Evolutionary conservation across 2,329 filamentous ascomycete genomes (phyloP).

Genomic region (Alternaria atra): DNA sequence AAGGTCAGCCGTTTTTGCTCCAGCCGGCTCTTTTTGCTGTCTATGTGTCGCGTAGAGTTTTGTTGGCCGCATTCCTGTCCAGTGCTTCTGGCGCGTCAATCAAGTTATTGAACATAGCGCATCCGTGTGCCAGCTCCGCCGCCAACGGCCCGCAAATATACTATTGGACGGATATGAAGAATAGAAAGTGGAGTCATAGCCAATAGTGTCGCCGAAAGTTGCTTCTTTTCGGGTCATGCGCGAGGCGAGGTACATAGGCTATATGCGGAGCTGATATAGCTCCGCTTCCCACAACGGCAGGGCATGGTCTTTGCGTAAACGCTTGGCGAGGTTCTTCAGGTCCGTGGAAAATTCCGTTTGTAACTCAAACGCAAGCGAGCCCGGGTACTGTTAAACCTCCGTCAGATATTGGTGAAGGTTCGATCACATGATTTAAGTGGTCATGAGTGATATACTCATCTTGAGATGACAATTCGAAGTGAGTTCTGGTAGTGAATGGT

Average conservation of each 20-base stretch:
- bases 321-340: background rate
- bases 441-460: background rate
- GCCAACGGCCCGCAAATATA: background rate
- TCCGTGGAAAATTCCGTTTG: background rate
- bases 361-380: constrained; percentile 2
- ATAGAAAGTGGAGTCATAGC: constrained; percentile 12
- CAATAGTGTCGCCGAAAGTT: constrained; percentile 13
- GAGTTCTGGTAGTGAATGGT: background rate
- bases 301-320: constrained; percentile 3
- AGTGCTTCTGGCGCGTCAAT: background rate
- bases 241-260: constrained; percentile 23
- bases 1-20: constrained; percentile 10
- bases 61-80: background rate
- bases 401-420: background rate
- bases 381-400: background rate
- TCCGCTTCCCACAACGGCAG: constrained; percentile 9
- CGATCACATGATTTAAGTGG: background rate
- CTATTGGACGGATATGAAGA: constrained; percentile 16
- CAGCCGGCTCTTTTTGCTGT: background rate
- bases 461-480: background rate
- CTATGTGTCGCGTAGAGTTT: background rate
- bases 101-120: background rate
- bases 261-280: constrained; percentile 27
- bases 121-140: constrained; percentile 9
- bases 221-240: constrained; percentile 13